Evolutionary conservation across 768 basidiomycete species (phyloP).

Genomic region (Suillus decipiens): DNA sequence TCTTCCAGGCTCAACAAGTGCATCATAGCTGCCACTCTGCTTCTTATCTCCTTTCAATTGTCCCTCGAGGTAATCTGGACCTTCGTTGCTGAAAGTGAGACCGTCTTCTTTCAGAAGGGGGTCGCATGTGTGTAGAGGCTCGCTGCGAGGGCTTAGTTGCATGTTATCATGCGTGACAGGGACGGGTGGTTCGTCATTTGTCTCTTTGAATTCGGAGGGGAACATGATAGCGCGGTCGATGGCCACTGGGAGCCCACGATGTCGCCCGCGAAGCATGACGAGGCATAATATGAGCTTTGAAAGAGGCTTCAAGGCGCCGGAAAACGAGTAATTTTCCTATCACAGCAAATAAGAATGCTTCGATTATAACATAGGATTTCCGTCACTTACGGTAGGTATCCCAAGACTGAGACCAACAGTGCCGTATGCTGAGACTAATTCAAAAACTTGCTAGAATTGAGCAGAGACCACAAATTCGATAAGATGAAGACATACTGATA

Average conservation of each 20-base stretch:
- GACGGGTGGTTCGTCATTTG: constrained; percentile 18
- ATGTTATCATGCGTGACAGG: constrained; percentile 15
- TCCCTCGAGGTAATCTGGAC: neutral
- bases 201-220: constrained; percentile 58
- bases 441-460: constrained; percentile 60
- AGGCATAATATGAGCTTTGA: constrained; percentile 86
- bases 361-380: neutral
- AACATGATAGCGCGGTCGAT: constrained; percentile 87
- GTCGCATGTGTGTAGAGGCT: neutral
- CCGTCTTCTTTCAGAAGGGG: neutral
- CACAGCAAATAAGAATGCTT: constrained; percentile 8
- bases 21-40: constrained; percentile 4
- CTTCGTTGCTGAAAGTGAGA: neutral
- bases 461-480: neutral
- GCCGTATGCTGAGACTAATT: constrained; percentile 86
- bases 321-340: constrained; percentile 80
- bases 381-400: constrained; percentile 63
- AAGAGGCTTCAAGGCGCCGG: constrained; percentile 73
- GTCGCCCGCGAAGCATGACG: constrained; percentile 94
- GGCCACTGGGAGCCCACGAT: constrained; percentile 85
- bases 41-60: neutral
- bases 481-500: constrained; percentile 52
- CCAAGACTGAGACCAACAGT: constrained; percentile 90
- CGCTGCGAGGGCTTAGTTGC: constrained; percentile 10
- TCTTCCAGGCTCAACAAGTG: constrained; percentile 1